These are phyloP conservation scores for Rhododendron simsii DNA, from an alignment of 148 eudicot genomes.

Conservation along the genomic window DNA sequence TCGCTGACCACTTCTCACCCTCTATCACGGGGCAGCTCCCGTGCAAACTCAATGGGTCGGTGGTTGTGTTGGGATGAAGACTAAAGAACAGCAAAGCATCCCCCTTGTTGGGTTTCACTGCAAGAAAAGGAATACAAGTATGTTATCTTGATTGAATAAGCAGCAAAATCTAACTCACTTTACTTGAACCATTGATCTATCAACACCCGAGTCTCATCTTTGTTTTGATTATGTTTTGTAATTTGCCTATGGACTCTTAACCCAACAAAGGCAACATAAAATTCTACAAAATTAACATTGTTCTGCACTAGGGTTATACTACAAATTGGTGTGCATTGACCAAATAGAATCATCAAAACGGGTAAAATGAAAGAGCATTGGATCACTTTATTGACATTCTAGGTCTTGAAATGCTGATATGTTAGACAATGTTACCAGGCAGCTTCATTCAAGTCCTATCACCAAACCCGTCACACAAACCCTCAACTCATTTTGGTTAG, in stretches of 20 bases:
- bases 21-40: slow-evolving; percentile 90
- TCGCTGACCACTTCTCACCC: slow-evolving; percentile 95
- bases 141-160: not conserved
- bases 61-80: slow-evolving; percentile 64
- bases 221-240: not conserved
- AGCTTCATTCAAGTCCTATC: slow-evolving; percentile 1
- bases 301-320: not conserved
- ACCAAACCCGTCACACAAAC: not conserved
- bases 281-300: not conserved
- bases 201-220: not conserved
- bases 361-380: not conserved
- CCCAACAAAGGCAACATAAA: not conserved
- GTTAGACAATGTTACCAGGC: not conserved
- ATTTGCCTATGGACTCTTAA: not conserved
- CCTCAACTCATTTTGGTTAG: not conserved
- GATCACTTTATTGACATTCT: not conserved
- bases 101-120: slow-evolving; percentile 85
- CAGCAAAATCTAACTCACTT: not conserved
- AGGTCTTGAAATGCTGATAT: not conserved
- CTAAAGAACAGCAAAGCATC: slow-evolving; percentile 85
- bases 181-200: not conserved
- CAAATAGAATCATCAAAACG: not conserved
- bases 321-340: not conserved
- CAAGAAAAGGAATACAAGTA: not conserved
- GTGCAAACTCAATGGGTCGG: slow-evolving; percentile 63